Evolutionary conservation across 805 yeast species (phyloP).

Genomic region (Starmerella scarabaei): DNA sequence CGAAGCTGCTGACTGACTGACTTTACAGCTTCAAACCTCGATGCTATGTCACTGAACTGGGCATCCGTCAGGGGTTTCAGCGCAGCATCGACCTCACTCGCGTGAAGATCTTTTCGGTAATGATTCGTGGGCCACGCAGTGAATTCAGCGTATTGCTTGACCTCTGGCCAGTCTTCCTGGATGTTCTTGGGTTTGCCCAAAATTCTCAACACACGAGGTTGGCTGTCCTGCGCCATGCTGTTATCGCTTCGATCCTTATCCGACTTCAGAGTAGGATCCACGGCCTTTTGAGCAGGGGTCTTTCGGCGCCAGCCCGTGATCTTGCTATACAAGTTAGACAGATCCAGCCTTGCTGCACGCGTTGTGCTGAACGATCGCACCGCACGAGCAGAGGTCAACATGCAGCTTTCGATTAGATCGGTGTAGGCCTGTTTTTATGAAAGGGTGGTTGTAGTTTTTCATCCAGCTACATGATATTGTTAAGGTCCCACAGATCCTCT

Average conservation of each 20-base stretch:
- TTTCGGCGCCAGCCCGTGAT: constrained; percentile 16
- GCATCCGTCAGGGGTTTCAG: constrained; percentile 2
- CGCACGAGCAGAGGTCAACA: neutral
- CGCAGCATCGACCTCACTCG: constrained; percentile 10
- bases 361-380: constrained; percentile 10
- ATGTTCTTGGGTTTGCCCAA: constrained; percentile 17
- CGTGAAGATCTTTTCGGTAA: constrained; percentile 17
- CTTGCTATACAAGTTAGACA: constrained; percentile 13
- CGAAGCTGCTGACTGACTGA: constrained; percentile 37
- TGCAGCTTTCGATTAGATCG: no score
- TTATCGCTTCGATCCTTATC: constrained; percentile 12
- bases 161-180: constrained; percentile 15
- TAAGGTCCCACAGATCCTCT: no score
- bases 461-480: no score
- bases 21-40: constrained; percentile 40
- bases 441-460: no score
- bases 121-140: constrained; percentile 25
- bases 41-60: constrained; percentile 30
- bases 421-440: no score
- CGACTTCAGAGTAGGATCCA: constrained; percentile 18
- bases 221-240: constrained; percentile 15
- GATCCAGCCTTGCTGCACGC: constrained; percentile 5
- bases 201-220: constrained; percentile 17
- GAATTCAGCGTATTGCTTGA: constrained; percentile 18
- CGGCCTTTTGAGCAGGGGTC: constrained; percentile 7